phyloP scores from a whole-genome alignment of 176 grass and related monocot genomes.

The Avena eriantha region DNA sequence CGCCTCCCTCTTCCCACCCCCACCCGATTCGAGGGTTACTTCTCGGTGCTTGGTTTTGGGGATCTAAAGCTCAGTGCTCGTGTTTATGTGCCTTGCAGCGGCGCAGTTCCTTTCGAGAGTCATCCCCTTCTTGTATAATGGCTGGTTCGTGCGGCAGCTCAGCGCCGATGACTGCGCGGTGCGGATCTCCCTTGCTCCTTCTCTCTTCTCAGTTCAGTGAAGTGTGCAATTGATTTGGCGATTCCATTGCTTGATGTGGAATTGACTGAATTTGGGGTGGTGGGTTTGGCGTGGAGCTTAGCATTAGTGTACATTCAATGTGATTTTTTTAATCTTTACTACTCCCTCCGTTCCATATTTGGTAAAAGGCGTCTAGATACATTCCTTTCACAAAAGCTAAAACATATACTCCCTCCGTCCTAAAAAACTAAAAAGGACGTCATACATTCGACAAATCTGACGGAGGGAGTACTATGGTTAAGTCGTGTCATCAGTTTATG shows the following conservation, averaged over 20 bases:
- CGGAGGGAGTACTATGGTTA: background rate
- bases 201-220: background rate
- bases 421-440: too few relatives aligned
- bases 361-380: too few relatives aligned
- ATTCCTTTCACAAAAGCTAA: too few relatives aligned
- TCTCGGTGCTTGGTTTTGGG: background rate
- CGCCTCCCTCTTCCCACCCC: background rate
- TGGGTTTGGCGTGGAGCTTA: conserved; percentile 12
- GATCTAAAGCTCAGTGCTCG: conserved; percentile 27
- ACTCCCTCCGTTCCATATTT: too few relatives aligned
- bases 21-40: background rate
- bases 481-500: background rate
- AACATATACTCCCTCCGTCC: too few relatives aligned
- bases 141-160: conserved; percentile 94
- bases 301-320: conserved; percentile 9
- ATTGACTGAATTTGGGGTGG: background rate
- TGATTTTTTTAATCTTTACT: background rate
- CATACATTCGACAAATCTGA: too few relatives aligned
- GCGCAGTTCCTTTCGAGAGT: conserved; percentile 88
- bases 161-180: conserved; percentile 75
- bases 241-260: conserved; percentile 12
- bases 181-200: conserved; percentile 21
- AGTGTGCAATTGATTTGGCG: background rate
- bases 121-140: conserved; percentile 89
- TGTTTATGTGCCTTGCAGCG: conserved; percentile 52